Percentiles rank a stretch among this genome's conserved stretches.
These are phyloP conservation scores for Phytophthora hybrid DNA, from an alignment of 352 stramenopile genomes.

Conservation along the genomic window DNA sequence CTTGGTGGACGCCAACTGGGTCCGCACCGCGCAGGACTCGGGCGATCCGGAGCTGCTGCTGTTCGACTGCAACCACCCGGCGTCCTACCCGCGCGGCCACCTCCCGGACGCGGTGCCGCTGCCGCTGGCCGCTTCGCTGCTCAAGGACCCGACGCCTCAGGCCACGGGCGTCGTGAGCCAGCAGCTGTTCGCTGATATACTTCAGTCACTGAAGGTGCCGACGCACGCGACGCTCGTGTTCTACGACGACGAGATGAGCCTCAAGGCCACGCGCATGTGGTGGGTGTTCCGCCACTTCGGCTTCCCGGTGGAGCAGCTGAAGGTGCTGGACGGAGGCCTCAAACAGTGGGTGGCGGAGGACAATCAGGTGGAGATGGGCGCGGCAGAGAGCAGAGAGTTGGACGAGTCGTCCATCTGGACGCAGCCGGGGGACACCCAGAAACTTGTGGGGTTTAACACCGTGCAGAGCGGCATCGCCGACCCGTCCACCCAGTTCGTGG, in stretches of 20 bases:
- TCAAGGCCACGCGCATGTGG: slow-evolving; percentile 77
- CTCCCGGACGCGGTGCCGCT: slow-evolving; percentile 58
- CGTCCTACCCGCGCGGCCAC: slow-evolving; percentile 61
- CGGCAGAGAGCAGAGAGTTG: slow-evolving; percentile 14
- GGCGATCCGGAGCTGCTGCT: slow-evolving; percentile 41
- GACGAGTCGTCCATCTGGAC: slow-evolving; percentile 18
- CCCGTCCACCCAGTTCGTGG: slow-evolving; percentile 41
- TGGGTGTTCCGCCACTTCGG: slow-evolving; percentile 85
- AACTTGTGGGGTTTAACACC: slow-evolving; percentile 38
- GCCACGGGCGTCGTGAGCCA: slow-evolving; percentile 55
- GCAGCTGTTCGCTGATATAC: slow-evolving; percentile 50
- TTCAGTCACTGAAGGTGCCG: slow-evolving; percentile 56
- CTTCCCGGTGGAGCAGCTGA: slow-evolving; percentile 77
- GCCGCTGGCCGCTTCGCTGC: slow-evolving; percentile 47
- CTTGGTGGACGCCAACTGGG: slow-evolving; percentile 53
- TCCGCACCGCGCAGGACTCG: slow-evolving; percentile 31
- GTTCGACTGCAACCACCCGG: slow-evolving; percentile 70
- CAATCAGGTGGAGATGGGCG: slow-evolving; percentile 51
- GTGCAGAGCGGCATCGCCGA: slow-evolving; percentile 47
- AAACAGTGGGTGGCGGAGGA: slow-evolving; percentile 70
- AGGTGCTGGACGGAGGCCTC: slow-evolving; percentile 78
- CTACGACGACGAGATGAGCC: slow-evolving; percentile 79
- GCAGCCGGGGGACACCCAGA: slow-evolving; percentile 26
- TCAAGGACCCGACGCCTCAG: slow-evolving; percentile 61
- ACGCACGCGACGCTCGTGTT: slow-evolving; percentile 77